These are phyloP conservation scores for Arachnomyces sp. DNA, from an alignment of 2,329 filamentous ascomycete genomes.

Conservation along the genomic window DNA sequence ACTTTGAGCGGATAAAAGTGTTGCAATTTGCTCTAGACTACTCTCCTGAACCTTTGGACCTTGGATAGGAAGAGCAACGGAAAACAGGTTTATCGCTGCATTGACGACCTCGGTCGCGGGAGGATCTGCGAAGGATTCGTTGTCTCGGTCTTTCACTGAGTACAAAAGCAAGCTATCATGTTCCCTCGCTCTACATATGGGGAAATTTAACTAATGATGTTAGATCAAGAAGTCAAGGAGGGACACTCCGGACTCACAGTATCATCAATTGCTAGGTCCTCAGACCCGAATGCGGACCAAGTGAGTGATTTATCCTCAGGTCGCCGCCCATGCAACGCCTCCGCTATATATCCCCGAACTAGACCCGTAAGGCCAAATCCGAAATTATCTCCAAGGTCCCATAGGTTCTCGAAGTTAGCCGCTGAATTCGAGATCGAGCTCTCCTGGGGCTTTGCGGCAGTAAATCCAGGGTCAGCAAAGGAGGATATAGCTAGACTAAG, in stretches of 20 bases:
- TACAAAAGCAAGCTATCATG: conserved; percentile 84
- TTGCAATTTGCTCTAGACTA: conserved; percentile 85
- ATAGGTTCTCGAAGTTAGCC: conserved; percentile 84
- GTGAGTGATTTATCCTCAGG: conserved; percentile 46
- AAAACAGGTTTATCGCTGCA: conserved; percentile 85
- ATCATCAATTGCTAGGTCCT: conserved; percentile 34
- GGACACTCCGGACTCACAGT: conserved; percentile 25
- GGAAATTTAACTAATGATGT: conserved; percentile 40
- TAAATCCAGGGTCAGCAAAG: conserved; percentile 79
- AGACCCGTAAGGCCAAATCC: conserved; percentile 89
- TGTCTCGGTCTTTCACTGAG: conserved; percentile 41
- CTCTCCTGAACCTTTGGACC: conserved; percentile 91
- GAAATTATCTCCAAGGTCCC: conserved; percentile 91
- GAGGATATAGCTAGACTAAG: conserved; percentile 82
- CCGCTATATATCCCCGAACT: conserved; percentile 67
- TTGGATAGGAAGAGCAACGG: conserved; percentile 81
- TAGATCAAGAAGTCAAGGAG: conserved; percentile 3
- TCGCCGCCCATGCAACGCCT: conserved; percentile 63
- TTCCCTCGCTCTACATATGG: conserved; percentile 75
- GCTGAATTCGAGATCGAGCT: conserved; percentile 86
- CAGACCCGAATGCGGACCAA: conserved; percentile 33
- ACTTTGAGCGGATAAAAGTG: conserved; percentile 71
- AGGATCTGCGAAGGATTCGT: conserved; percentile 58
- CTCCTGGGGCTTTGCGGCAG: conserved; percentile 68
- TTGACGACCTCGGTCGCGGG: conserved; percentile 91